Base-by-base conservation (phyloP, 139 green algal genomes). In the Haematococcus lacustris region DNA sequence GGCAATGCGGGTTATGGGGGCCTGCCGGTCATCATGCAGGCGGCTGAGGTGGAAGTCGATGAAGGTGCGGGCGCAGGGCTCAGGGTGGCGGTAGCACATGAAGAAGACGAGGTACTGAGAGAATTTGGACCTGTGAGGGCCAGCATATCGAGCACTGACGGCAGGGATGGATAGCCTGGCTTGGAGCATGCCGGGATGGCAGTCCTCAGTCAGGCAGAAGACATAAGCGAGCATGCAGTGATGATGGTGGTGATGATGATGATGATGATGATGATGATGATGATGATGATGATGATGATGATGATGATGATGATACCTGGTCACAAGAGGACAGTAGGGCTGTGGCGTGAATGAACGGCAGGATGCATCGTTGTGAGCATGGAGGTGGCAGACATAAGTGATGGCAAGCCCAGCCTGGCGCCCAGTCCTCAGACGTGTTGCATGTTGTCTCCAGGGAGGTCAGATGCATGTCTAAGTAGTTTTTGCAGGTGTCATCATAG, bases 101-200 rank as follows among this genome's bases (percentile, higher is more conserved):
- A 87, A 91, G 71, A 89, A 96, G 1, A 97, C 35, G 34, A 96
- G 71, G 77, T 89, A 96, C 85, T 97, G 92, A 25, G 87, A 91
- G 79, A 97, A 97, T 80, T 97, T 97, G 76, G 85, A 94, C 61
- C 91, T 83, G 33, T 17, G 43, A n/a, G n/a, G n/a, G n/a, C n/a
- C n/a, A n/a, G n/a, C n/a, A n/a, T n/a, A n/a, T n/a, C n/a, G n/a
- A n/a, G n/a, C n/a, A n/a, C n/a, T n/a, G n/a, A n/a, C n/a, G 91
- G 77, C 61, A 90, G 63, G 51, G 88, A 88, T 3, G 80, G 77
- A 0, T 85, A 88, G 1, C 92, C 82, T 1, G 92, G 90, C 1
- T 96, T 78, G 84, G 97, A 97, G 74, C 80, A 91, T 5, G 87
- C 91, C 17, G 92, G 74, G 74, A 97, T 97, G 1, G 92, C 92